Percentiles rank a stretch among this genome's conserved stretches.
Conservation (phyloP, 2,329 filamentous ascomycete genomes). For the Cucurbitaria berberidis region DNA sequence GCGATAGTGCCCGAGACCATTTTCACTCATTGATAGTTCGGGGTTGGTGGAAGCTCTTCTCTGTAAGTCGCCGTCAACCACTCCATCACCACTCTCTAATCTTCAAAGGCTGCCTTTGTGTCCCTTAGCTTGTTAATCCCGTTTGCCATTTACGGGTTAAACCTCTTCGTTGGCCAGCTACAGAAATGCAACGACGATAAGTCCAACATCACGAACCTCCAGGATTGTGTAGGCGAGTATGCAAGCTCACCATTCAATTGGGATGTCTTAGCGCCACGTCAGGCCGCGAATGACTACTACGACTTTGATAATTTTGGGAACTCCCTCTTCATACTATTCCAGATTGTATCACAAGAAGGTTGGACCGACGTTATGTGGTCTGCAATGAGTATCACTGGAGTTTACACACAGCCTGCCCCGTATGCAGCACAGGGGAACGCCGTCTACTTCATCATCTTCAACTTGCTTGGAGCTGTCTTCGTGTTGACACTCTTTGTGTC, state of each 20-base stretch:
- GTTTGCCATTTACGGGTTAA: slow-evolving; percentile 94
- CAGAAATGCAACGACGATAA: slow-evolving; percentile 76
- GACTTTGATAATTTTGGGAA: slow-evolving; percentile 95
- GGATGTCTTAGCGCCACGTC: slow-evolving; percentile 81
- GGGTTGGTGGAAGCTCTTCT: slow-evolving; percentile 92
- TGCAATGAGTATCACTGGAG: slow-evolving; percentile 80
- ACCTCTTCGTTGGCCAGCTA: slow-evolving; percentile 86
- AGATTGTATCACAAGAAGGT: slow-evolving; percentile 98
- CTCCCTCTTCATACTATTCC: slow-evolving; percentile 93
- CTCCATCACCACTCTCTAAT: slow-evolving; percentile 10
- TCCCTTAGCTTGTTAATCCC: slow-evolving; percentile 93
- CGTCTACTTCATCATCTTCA: slow-evolving; percentile 95
- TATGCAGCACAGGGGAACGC: slow-evolving; percentile 81
- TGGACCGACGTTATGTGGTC: slow-evolving; percentile 94
- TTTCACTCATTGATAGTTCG: slow-evolving; percentile 96
- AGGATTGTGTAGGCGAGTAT: slow-evolving; percentile 85
- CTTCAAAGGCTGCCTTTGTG: slow-evolving; percentile 77
- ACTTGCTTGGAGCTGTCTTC: slow-evolving; percentile 93
- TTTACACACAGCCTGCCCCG: slow-evolving; percentile 72
- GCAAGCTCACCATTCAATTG: slow-evolving; percentile 79
- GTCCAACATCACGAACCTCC: slow-evolving; percentile 63
- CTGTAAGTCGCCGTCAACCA: slow-evolving; percentile 58
- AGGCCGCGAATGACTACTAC: slow-evolving; percentile 81
- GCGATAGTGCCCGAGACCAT: slow-evolving; percentile 91
- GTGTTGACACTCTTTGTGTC: slow-evolving; percentile 97